Evolutionary conservation across 306 rosid species (phyloP), one percentile per base, ranked within the genome.

Genomic region (Benincasa hispida): DNA sequence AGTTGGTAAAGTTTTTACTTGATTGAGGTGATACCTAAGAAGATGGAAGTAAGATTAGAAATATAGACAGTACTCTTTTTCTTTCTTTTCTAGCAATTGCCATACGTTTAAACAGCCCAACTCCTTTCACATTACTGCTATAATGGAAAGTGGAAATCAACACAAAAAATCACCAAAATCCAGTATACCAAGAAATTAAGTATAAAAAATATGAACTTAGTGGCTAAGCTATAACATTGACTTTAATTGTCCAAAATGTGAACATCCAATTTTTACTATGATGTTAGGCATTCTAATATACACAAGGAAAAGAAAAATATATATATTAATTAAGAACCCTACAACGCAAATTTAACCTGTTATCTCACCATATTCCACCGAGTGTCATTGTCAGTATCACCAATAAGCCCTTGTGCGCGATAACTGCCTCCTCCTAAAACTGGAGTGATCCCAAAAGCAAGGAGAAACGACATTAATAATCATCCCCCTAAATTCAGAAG

Each of bases 381-480:
- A 79, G 80, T 73, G 75, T 70, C 85, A 85, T 74, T 70, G 81
- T 85, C 80, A 62, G 63, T 50, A 74, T 80, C 83, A 79, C 78
- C 83, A 32, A 70, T 76, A 76, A 83, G 85, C 63, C 82, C 84
- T 83, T 79, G 83, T 83, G 75, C 81, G 80, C 79, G 57, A 81
- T 81, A 81, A 82, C 87, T 75, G 79, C 86, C 80, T 86, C 86
- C 80, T 86, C 86, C 77, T 87, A 84, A 76, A 54, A 79, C 87
- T 83, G 90, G 77, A 50, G 81, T 78, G 74, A 87, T 85, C 86
- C 79, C 84, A 79, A 82, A 89, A 76, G 82, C 78, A 78, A 78
- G 84, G 54, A 74, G 81, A 86, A 81, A 87, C 79, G 80, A 62
- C 79, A 78, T 85, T 70, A 89, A 81, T 83, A 79, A 79, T 78